Conservation (phyloP, 257 asterid species). For the Capsicum baccatum region DNA sequence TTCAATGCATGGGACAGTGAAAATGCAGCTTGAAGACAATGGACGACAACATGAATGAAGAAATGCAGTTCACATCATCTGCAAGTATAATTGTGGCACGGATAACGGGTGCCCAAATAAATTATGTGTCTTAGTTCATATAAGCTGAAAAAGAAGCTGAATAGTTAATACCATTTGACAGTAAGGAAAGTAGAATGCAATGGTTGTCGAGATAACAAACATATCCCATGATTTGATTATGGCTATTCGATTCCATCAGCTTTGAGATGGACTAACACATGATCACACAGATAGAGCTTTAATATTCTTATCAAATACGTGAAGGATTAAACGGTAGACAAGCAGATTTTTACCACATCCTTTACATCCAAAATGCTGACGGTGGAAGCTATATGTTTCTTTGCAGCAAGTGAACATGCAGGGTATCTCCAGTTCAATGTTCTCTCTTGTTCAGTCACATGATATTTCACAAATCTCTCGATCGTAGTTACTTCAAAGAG, state of each 20-base stretch:
- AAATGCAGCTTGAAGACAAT: neutral
- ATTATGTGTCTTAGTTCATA: no score
- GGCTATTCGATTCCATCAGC: neutral
- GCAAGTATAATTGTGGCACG: no score
- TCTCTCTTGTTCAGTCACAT: slow-evolving; percentile 71
- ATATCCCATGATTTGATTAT: neutral
- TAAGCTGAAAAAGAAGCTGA: no score
- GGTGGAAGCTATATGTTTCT: slow-evolving; percentile 74
- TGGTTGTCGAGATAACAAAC: neutral
- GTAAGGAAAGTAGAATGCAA: neutral
- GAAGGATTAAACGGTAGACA: neutral
- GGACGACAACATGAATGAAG: no score
- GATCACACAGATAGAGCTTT: neutral
- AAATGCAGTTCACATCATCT: no score
- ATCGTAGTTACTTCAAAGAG: slow-evolving; percentile 59
- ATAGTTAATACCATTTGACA: no score
- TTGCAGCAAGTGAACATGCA: slow-evolving; percentile 76
- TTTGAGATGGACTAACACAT: neutral
- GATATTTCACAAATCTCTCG: slow-evolving; percentile 72
- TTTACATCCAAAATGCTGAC: slow-evolving; percentile 80
- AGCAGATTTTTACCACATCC: slow-evolving; percentile 55
- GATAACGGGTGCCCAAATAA: no score
- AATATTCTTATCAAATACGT: neutral
- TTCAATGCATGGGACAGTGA: neutral
- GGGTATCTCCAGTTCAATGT: slow-evolving; percentile 67